A percentile compares a stretch with the other conserved stretches of the same genome.
Conservation (phyloP, 2,329 filamentous ascomycete genomes). For the Sclerotiophoma versabilis region DNA sequence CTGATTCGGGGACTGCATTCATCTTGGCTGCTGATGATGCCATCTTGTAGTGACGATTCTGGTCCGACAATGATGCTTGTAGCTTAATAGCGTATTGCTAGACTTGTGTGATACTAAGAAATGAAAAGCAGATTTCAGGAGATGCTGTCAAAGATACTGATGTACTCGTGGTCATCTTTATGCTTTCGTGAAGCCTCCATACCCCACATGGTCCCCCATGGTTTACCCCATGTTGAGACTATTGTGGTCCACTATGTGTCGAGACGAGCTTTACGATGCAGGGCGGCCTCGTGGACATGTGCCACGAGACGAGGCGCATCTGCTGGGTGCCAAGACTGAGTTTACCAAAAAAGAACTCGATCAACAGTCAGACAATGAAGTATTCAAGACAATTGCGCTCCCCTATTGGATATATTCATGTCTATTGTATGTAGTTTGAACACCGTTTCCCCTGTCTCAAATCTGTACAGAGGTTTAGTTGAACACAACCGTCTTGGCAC, state of each 20-base stretch:
- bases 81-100: too few species aligned
- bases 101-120: background rate
- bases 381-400: background rate
- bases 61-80: too few species aligned
- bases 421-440: background rate
- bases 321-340: conserved; percentile 7
- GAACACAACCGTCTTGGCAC: conserved; percentile 82
- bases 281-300: conserved; percentile 19
- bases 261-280: conserved; percentile 25
- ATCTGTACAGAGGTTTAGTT: conserved; percentile 45
- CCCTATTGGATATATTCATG: background rate
- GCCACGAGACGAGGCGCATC: conserved; percentile 21
- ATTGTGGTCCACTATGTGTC: conserved; percentile 18
- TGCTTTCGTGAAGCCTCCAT: background rate
- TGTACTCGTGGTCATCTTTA: background rate
- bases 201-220: conserved; percentile 8
- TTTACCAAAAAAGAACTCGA: conserved; percentile 6
- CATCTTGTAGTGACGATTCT: conserved; percentile 15
- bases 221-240: conserved; percentile 4
- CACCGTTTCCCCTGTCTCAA: background rate
- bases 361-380: background rate
- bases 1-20: conserved; percentile 14
- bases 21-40: conserved; percentile 22
- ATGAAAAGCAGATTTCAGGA: background rate
- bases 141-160: background rate